Evolutionary conservation across 495 filamentous ascomycete genomes (phyloP).

Genomic region (Entonaema liquescens): DNA sequence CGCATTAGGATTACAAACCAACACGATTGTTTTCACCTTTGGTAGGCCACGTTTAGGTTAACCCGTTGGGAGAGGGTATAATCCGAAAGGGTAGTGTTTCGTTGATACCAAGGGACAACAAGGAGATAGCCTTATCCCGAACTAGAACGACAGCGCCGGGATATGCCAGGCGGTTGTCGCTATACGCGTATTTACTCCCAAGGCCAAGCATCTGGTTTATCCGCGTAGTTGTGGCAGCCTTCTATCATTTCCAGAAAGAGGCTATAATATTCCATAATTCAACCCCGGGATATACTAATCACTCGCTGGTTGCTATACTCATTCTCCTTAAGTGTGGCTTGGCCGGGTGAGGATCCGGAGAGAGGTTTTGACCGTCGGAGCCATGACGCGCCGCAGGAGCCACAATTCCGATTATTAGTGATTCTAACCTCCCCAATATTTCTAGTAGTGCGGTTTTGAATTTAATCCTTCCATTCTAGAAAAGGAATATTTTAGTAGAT

Average conservation of each 20-base stretch:
- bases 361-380: background rate
- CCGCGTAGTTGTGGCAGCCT: background rate
- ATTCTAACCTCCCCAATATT: background rate
- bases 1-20: background rate
- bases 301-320: background rate
- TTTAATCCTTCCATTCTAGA: background rate
- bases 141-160: background rate
- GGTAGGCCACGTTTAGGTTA: background rate
- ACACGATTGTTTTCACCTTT: background rate
- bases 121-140: constrained; percentile 7
- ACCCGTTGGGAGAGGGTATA: background rate
- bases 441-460: background rate
- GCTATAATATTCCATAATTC: background rate
- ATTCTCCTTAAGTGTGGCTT: background rate
- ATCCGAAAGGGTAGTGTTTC: background rate
- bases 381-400: background rate
- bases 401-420: background rate
- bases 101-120: background rate
- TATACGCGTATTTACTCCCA: background rate
- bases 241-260: background rate
- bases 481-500: background rate
- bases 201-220: background rate
- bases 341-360: background rate
- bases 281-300: background rate
- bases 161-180: background rate